Evolutionary conservation across 2,329 filamentous ascomycete genomes (phyloP), one percentile per base, ranked within the genome.

Genomic region (Cryoendolithus antarcticus): DNA sequence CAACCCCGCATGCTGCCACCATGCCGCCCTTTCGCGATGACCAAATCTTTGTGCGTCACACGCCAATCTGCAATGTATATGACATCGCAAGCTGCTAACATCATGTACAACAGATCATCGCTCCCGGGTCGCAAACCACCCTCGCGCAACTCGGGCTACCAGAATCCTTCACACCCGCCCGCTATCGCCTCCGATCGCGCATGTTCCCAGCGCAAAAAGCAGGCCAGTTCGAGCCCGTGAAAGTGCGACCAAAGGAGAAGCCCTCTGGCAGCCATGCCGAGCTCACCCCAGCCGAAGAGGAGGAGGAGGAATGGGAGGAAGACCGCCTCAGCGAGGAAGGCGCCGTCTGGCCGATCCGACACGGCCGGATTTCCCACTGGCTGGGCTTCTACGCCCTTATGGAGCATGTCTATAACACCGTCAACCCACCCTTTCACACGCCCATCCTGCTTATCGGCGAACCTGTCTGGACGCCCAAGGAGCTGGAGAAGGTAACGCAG

Each of bases 351-450:
- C 91, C 91, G 8, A 77, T 98, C 38, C 55, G 62, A 69, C 77
- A 80, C 48, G 91, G 91, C 41, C 77, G 76, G 54, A 91, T 98
- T 45, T 77, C 82, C 33, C 77, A 96, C 58, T 94, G 93, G 86
- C 73, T 80, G 1, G 89, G 86, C 49, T 93, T 98, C 66, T 82
- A 94, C 48, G 89, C 91, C 27, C 80, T 96, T 53, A 75, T 98
- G 55, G 83, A 88, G 40, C 85, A 98, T 59, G 81, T 96, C 48
- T 85, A 95, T 70, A 80, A 84, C 61, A 75, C 83, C 35, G 74
- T 98, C 43, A 91, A 86, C 44, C 86, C 86, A 19, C 86, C 85
- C 3, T 91, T 94, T 59, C 91, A 95, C 64, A 95, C 89, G 0
- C 88, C 91, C 2, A 85, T 98, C 48, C 72, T 96, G 59, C 75